These are phyloP conservation scores for Volvariella volvacea DNA, from an alignment of 1,284 basidiomycete species.

Conservation along the genomic window DNA sequence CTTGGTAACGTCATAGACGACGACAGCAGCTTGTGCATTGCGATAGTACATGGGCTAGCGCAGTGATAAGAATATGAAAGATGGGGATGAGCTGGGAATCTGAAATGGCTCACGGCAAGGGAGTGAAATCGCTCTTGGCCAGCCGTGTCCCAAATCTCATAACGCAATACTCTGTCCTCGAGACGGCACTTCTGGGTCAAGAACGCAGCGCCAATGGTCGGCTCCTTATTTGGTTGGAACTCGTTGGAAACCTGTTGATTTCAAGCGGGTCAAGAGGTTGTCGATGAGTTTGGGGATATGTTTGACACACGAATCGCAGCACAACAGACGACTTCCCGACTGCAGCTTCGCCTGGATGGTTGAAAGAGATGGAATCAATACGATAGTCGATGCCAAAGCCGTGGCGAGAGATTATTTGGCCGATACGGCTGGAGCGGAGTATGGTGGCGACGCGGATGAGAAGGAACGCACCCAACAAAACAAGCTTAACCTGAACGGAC, in stretches of 20 bases:
- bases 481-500: conserved; percentile 88
- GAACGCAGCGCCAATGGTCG: conserved; percentile 97
- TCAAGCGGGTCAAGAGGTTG: conserved; percentile 7
- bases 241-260: conserved; percentile 78
- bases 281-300: conserved; percentile 7
- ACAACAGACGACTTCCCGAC: conserved; percentile 99
- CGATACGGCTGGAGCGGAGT: conserved; percentile 1
- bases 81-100: conserved; percentile 6
- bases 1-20: conserved; percentile 97
- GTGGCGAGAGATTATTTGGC: background rate
- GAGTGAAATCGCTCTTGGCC: conserved; percentile 95
- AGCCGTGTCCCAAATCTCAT: conserved; percentile 96
- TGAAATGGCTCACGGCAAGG: conserved; percentile 59
- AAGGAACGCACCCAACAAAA: conserved; percentile 63
- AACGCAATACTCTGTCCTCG: conserved; percentile 87
- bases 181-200: conserved; percentile 88
- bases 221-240: conserved; percentile 95
- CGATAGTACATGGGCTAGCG: conserved; percentile 99
- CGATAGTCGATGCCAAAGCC: conserved; percentile 4
- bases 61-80: conserved; percentile 8
- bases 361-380: conserved; percentile 6
- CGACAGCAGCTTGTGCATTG: conserved; percentile 96
- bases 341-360: conserved; percentile 82
- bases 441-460: conserved; percentile 8
- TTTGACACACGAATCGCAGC: conserved; percentile 81